phyloP scores from a whole-genome alignment of 371 early-diverging fungal genomes.

The Fennellomyces sp. region DNA sequence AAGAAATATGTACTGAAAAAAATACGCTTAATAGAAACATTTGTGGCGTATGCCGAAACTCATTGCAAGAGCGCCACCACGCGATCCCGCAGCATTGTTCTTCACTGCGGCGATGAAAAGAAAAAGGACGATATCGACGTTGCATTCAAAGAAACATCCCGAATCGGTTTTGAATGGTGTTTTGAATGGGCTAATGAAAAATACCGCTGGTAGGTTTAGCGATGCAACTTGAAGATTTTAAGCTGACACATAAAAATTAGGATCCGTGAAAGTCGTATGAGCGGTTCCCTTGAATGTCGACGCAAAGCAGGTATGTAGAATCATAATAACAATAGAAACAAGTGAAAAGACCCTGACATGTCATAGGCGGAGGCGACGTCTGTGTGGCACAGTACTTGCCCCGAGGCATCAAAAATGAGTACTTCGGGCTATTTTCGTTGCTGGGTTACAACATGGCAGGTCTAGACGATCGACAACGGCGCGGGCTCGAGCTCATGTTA shows the following conservation, averaged over 20 bases:
- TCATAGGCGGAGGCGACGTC: constrained; percentile 26
- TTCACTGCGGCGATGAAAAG: constrained; percentile 18
- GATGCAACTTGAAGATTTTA: too few species aligned
- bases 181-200: constrained; percentile 49
- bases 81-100: constrained; percentile 32
- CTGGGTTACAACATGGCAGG: constrained; percentile 38
- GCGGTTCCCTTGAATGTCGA: constrained; percentile 39
- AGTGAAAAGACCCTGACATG: neutral
- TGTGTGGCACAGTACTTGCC: constrained; percentile 50
- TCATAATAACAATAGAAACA: neutral
- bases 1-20: neutral
- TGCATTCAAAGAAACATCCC: constrained; percentile 30
- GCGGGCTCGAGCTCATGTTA: constrained; percentile 31
- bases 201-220: constrained; percentile 41
- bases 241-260: constrained; percentile 16
- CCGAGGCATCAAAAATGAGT: constrained; percentile 40
- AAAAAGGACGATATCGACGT: constrained; percentile 14
- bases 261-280: constrained; percentile 42
- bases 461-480: constrained; percentile 21
- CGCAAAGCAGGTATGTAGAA: constrained; percentile 28
- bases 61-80: constrained; percentile 31
- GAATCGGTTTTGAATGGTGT: constrained; percentile 47
- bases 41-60: constrained; percentile 40
- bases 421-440: constrained; percentile 48
- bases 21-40: constrained; percentile 23